Conservation (phyloP, 805 yeast species). For the Barnettozyma salicaria region DNA sequence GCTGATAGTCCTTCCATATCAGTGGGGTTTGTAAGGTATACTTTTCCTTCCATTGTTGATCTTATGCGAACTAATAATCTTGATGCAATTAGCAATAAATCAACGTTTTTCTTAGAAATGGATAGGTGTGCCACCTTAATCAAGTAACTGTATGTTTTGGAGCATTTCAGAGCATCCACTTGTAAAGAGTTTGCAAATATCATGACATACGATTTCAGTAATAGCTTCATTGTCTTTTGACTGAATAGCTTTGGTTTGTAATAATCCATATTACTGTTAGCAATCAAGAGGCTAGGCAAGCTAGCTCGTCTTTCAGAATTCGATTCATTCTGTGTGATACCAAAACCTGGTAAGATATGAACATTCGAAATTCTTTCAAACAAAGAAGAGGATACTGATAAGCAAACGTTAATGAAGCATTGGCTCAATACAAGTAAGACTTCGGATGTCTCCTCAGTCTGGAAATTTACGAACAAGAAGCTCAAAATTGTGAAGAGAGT, state of each 20-base stretch:
- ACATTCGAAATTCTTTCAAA: slow-evolving; percentile 21
- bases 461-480: slow-evolving; percentile 17
- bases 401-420: slow-evolving; percentile 24
- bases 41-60: slow-evolving; percentile 35
- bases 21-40: slow-evolving; percentile 46
- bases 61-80: slow-evolving; percentile 52
- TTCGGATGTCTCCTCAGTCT: slow-evolving; percentile 16
- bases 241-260: slow-evolving; percentile 5
- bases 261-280: slow-evolving; percentile 3
- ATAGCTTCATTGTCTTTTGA: slow-evolving; percentile 13
- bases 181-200: slow-evolving; percentile 23
- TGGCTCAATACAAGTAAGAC: slow-evolving; percentile 30
- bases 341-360: slow-evolving; percentile 23
- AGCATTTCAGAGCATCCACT: slow-evolving; percentile 26
- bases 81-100: slow-evolving; percentile 40
- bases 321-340: neutral
- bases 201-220: slow-evolving; percentile 24
- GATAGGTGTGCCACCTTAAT: slow-evolving; percentile 32
- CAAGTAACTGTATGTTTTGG: slow-evolving; percentile 22
- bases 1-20: slow-evolving; percentile 66
- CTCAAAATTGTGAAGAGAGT: slow-evolving; percentile 12
- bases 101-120: slow-evolving; percentile 30
- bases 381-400: slow-evolving; percentile 7
- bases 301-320: slow-evolving; percentile 24
- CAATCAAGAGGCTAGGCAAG: slow-evolving; percentile 15